Conservation (phyloP, 495 filamentous ascomycete genomes). For the Annulohypoxylon bovei region DNA sequence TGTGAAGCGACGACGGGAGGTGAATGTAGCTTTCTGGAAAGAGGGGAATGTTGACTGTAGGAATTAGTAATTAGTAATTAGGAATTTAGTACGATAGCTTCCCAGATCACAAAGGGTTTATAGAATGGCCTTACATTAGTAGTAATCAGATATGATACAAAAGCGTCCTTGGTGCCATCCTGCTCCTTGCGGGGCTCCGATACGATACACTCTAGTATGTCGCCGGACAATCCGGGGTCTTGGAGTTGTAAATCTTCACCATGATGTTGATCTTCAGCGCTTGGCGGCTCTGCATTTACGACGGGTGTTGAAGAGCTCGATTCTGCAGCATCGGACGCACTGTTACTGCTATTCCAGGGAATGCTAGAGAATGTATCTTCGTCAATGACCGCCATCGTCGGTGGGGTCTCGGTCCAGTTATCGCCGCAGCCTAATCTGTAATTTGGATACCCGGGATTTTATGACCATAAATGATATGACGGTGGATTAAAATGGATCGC, state of each 20-base stretch:
- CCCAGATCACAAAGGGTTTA: not conserved
- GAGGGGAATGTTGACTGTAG: constrained; percentile 88
- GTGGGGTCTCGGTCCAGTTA: constrained; percentile 26
- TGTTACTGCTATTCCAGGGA: constrained; percentile 58
- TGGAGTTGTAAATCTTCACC: constrained; percentile 53
- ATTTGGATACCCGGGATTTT: constrained; percentile 8
- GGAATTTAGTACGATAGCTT: not conserved
- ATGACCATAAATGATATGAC: constrained; percentile 5
- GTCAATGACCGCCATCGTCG: constrained; percentile 58
- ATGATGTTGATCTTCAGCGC: constrained; percentile 41
- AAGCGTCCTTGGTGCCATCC: constrained; percentile 97
- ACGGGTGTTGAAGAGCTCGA: constrained; percentile 36
- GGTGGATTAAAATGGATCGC: not conserved
- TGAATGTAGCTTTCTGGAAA: constrained; percentile 80
- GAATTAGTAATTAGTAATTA: constrained; percentile 16
- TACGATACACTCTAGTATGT: constrained; percentile 84
- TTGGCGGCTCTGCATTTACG: constrained; percentile 44
- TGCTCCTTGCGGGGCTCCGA: constrained; percentile 87
- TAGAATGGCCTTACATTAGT: constrained; percentile 72
- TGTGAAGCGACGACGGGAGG: constrained; percentile 89
- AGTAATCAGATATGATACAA: constrained; percentile 92
- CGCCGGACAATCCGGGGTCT: constrained; percentile 76
- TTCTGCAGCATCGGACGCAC: constrained; percentile 27
- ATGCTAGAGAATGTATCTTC: constrained; percentile 63
- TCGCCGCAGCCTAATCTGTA: constrained; percentile 16